A percentile compares a stretch with the other conserved stretches of the same genome.
Conservation (phyloP, 306 rosid genomes). For the Dicorynia guianensis region DNA sequence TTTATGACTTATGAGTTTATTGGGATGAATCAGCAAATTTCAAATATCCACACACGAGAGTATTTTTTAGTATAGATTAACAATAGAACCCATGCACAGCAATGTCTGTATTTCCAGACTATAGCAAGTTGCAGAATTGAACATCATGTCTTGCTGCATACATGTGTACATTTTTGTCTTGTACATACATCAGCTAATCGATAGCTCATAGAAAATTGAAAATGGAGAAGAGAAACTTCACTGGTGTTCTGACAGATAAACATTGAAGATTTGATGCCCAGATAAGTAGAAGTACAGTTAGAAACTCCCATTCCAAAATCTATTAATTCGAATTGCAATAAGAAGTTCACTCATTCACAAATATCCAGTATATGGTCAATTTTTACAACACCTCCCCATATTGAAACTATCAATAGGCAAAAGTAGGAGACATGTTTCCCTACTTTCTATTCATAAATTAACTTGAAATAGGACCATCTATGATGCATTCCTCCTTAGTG, state of each 20-base stretch:
- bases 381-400: not conserved
- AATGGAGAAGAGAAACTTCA: not conserved
- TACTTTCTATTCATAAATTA: not conserved
- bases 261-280: constrained; percentile 7
- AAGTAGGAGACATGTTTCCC: not conserved
- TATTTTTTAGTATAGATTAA: not conserved
- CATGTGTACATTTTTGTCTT: not conserved
- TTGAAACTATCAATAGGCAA: not conserved
- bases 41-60: constrained; percentile 24
- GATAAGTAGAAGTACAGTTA: not conserved
- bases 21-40: not conserved
- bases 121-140: constrained; percentile 2
- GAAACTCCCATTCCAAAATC: not conserved
- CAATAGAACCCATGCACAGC: not conserved
- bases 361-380: not conserved
- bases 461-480: not conserved
- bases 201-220: not conserved
- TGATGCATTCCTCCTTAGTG: constrained; percentile 23
- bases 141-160: constrained; percentile 17
- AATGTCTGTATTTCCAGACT: constrained; percentile 14
- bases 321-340: not conserved
- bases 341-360: not conserved
- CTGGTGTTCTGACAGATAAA: constrained; percentile 2
- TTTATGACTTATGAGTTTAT: constrained; percentile 13
- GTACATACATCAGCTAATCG: constrained; percentile 5